Percentiles rank a stretch among this genome's conserved stretches.
Conservation (phyloP, 2,329 filamentous ascomycete species). For the Alternaria atra region DNA sequence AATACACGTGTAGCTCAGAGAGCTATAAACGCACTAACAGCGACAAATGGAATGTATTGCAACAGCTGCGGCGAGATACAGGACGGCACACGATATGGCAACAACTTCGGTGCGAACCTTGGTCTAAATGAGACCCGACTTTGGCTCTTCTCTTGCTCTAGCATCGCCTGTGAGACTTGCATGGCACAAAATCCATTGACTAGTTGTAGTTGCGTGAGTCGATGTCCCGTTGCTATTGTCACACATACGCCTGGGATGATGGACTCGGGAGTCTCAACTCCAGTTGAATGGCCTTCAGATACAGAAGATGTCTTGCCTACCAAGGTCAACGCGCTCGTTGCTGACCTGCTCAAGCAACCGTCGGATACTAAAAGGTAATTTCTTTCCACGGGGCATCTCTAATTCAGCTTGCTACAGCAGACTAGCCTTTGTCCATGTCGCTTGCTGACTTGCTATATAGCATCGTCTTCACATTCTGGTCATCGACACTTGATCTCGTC, state of each 20-base stretch:
- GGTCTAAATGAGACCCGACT: neutral
- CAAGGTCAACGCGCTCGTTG: neutral
- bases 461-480: slow-evolving; percentile 63
- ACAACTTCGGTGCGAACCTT: neutral
- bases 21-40: neutral
- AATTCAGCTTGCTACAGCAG: neutral
- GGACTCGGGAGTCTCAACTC: neutral
- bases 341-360: slow-evolving; percentile 3
- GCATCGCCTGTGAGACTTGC: neutral
- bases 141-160: neutral
- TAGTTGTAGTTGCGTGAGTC: neutral
- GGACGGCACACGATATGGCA: neutral
- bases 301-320: neutral
- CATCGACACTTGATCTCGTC: slow-evolving; percentile 59
- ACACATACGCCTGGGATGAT: neutral
- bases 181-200: neutral
- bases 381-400: neutral
- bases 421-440: neutral
- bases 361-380: neutral
- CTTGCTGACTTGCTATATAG: slow-evolving; percentile 39
- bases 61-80: neutral
- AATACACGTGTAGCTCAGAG: neutral
- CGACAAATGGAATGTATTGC: neutral
- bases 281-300: neutral
- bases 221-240: neutral